Base-by-base conservation (phyloP, 352 stramenopile genomes). In the Globisporangium orthogonon region DNA sequence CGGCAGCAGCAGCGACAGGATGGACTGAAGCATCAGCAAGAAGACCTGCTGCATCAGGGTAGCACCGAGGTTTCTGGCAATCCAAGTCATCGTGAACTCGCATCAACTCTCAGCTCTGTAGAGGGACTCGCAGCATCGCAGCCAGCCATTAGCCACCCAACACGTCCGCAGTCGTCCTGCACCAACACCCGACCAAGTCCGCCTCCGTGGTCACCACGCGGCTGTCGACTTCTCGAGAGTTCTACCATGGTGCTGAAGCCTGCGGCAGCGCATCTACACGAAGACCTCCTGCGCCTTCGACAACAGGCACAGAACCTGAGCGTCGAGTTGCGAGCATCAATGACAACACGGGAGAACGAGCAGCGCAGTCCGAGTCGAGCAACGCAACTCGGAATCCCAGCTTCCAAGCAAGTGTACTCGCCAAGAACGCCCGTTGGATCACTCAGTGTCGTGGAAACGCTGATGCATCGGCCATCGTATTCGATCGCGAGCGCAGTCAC, bases 391-490 rank as follows among this genome's bases (percentile, higher is more conserved):
- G 43, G 43, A 10, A 29, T 18, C 43, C 43, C 43, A 13, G 23
- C 43, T 23, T 4, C n/a, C 18, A 45, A 45, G 47, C 49, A 51
- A 3, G 40, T 50, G 11, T 15, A 37, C 1, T 60, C 37, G 0
- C 47, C 52, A 9, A 39, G 52, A 14, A 29, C 33, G 3, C 33
- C 51, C n/a, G 37, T 23, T 7, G 0, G 29, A 15, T 9, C 33
- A 7, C 47, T 66, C 3, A 47, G 60, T 1, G 28, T 50, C 4
- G 52, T 61, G 29, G 60, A 66, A 53, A 54, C 47, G 6, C 39
- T 66, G 37, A 61, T 66, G 60, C 53, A 61, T 43, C 41, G 35
- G 3, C 60, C 60, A 7, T 50, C 60, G 30, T 66, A 47, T 37
- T 61, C 60, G 13, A 58, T 66, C 44, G 40, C 53, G 7, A 31